Percentiles rank a stretch among this genome's conserved stretches.
These are phyloP conservation scores for Hamigera avellanea DNA, from an alignment of 495 filamentous ascomycete genomes.

Conservation along the genomic window DNA sequence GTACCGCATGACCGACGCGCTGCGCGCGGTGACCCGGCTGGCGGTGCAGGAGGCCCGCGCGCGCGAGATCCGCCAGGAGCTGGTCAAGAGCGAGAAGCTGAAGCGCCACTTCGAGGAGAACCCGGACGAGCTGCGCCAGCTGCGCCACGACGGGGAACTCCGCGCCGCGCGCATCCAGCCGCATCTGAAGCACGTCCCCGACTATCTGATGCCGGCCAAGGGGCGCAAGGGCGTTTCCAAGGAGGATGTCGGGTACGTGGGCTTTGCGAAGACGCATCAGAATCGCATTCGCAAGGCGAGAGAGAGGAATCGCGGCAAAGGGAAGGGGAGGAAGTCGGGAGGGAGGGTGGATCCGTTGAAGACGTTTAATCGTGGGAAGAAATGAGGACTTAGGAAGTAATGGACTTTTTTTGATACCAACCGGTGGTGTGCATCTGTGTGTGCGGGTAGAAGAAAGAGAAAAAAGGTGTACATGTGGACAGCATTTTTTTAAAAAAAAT, in stretches of 20 bases:
- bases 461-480: background rate
- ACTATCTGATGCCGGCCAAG: conserved; percentile 79
- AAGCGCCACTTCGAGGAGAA: conserved; percentile 97
- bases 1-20: conserved; percentile 86
- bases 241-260: conserved; percentile 59
- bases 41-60: conserved; percentile 83
- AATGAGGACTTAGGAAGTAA: background rate
- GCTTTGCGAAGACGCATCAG: conserved; percentile 59
- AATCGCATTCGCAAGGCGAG: conserved; percentile 66
- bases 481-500: too few species aligned
- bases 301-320: conserved; percentile 44
- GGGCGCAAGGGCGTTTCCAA: conserved; percentile 55
- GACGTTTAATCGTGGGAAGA: conserved; percentile 53
- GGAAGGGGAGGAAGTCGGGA: conserved; percentile 38
- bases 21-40: conserved; percentile 68
- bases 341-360: conserved; percentile 75
- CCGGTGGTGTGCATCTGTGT: too few species aligned
- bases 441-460: background rate
- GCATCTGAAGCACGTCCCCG: conserved; percentile 91
- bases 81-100: conserved; percentile 85
- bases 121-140: conserved; percentile 70
- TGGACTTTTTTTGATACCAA: too few species aligned
- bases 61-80: conserved; percentile 74
- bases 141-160: conserved; percentile 85
- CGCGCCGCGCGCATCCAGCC: conserved; percentile 67